phyloP scores from a whole-genome alignment of 2,329 filamentous ascomycete genomes.

The Huntiella decipiens region DNA sequence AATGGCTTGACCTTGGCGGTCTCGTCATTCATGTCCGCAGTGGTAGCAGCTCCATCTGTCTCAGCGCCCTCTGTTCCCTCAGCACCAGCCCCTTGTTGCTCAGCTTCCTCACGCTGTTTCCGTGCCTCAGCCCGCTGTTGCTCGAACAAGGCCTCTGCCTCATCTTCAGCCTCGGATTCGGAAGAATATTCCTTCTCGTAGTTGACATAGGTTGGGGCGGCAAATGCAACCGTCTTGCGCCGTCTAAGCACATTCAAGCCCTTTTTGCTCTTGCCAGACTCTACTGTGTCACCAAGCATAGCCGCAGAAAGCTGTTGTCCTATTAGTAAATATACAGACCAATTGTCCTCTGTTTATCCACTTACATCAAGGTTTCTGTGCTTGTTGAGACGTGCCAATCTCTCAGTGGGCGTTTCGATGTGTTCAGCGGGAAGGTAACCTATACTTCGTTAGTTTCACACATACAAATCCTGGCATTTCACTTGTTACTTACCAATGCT shows the following conservation, averaged over 20 bases:
- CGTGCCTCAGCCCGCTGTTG: conserved; percentile 18
- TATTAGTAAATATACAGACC: not conserved
- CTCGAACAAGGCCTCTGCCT: conserved; percentile 19
- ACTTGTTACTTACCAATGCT: conserved; percentile 47
- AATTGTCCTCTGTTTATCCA: conserved; percentile 5
- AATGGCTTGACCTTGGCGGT: conserved; percentile 36
- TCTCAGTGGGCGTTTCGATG: conserved; percentile 92
- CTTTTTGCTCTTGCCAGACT: conserved; percentile 34
- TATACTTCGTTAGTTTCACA: conserved; percentile 19
- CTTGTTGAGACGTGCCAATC: conserved; percentile 84
- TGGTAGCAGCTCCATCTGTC: conserved; percentile 6
- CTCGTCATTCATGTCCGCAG: conserved; percentile 26
- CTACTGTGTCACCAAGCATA: conserved; percentile 44
- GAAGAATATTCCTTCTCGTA: conserved; percentile 74
- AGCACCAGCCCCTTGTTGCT: conserved; percentile 17
- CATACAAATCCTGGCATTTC: not conserved
- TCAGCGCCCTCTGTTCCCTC: conserved; percentile 1
- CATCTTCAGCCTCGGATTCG: conserved; percentile 46
- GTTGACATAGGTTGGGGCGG: conserved; percentile 70
- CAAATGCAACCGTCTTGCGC: conserved; percentile 71
- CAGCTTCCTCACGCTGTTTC: conserved; percentile 15
- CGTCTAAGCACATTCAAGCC: conserved; percentile 62
- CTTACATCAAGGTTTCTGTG: conserved; percentile 93
- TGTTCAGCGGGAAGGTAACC: conserved; percentile 94
- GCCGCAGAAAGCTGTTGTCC: conserved; percentile 33